Evolutionary conservation across 441 rosid species (phyloP).

Genomic region (Populus trichocarpa): DNA sequence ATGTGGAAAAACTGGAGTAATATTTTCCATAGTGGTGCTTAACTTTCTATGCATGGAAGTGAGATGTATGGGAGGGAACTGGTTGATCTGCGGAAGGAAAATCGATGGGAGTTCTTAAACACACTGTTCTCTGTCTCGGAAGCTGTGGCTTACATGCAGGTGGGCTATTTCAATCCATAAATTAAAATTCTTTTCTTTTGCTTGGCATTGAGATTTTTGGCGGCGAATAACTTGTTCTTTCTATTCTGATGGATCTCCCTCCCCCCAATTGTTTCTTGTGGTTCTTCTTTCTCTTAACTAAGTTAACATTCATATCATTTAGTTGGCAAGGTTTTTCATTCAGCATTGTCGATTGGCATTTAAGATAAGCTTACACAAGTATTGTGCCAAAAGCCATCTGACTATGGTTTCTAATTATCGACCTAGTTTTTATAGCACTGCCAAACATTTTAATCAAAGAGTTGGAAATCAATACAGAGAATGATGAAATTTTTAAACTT

Average conservation of each 20-base stretch:
- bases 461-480: not conserved
- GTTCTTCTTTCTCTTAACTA: not conserved
- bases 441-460: not conserved
- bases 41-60: conserved; percentile 55
- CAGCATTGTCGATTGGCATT: not conserved
- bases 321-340: not conserved
- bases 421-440: not conserved
- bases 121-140: conserved; percentile 96
- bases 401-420: not conserved
- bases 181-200: not conserved
- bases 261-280: not conserved
- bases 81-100: conserved; percentile 88
- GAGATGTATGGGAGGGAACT: conserved; percentile 95
- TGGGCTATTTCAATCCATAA: conserved; percentile 18
- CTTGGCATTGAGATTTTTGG: not conserved
- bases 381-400: not conserved
- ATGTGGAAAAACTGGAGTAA: conserved; percentile 27
- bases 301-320: not conserved
- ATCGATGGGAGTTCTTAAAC: conserved; percentile 91
- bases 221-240: not conserved
- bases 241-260: not conserved
- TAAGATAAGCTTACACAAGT: not conserved
- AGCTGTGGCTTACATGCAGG: conserved; percentile 97
- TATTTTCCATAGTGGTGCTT: conserved; percentile 32
- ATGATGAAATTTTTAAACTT: not conserved